phyloP scores from a whole-genome alignment of 192 early-diverging fungal genomes.

The Irineochytrium annulatum region DNA sequence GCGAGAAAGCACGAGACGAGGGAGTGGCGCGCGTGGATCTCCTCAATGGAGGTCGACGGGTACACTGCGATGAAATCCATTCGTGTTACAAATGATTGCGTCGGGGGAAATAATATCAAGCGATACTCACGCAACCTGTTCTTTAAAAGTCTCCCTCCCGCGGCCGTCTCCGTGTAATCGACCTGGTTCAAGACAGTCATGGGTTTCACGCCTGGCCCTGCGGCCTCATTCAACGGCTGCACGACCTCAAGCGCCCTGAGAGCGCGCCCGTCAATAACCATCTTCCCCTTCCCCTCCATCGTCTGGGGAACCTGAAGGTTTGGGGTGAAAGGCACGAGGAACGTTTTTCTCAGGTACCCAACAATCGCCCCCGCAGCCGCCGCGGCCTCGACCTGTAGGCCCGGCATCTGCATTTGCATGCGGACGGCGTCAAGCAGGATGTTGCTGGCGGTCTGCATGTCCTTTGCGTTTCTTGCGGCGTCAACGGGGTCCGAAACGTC shows the following conservation, averaged over 20 bases:
- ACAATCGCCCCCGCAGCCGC: conserved; percentile 56
- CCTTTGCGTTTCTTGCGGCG: no score
- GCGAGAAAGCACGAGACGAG: conserved; percentile 1
- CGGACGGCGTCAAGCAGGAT: not conserved
- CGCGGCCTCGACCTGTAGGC: no score
- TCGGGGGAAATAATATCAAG: not conserved
- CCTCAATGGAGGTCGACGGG: conserved; percentile 4
- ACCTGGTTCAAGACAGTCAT: conserved; percentile 69
- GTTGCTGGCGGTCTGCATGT: not conserved
- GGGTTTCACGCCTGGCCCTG: conserved; percentile 21
- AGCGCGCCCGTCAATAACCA: conserved; percentile 79
- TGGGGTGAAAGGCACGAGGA: conserved; percentile 54
- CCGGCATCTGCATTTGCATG: no score
- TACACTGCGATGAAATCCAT: not conserved
- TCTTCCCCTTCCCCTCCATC: conserved; percentile 49
- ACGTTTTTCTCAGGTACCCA: conserved; percentile 69
- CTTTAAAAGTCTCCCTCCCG: conserved; percentile 70
- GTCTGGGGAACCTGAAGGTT: conserved; percentile 60
- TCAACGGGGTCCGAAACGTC: no score
- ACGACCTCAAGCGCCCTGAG: conserved; percentile 75
- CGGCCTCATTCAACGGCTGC: conserved; percentile 39
- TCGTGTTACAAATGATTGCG: not conserved
- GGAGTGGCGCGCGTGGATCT: conserved; percentile 11
- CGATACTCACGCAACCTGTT: conserved; percentile 53
- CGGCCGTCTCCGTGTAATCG: conserved; percentile 74